These are phyloP conservation scores for Caloboletus firmus DNA, from an alignment of 1,284 basidiomycete genomes.

Conservation along the genomic window DNA sequence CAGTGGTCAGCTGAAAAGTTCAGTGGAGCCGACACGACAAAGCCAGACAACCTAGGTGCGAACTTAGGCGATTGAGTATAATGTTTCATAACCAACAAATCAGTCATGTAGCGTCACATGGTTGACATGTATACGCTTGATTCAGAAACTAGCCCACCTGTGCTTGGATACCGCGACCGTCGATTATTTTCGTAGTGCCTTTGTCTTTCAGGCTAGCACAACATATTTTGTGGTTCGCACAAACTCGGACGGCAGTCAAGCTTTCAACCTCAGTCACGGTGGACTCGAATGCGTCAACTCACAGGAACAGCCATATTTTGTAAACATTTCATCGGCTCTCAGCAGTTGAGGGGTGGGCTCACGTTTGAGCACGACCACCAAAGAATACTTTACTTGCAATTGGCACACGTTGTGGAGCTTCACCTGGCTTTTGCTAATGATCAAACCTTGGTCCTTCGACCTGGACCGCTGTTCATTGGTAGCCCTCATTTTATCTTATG, in stretches of 20 bases:
- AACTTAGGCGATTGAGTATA: too few relatives aligned
- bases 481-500: not conserved
- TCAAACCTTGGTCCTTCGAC: not conserved
- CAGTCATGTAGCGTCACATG: too few relatives aligned
- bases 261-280: not conserved
- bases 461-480: not conserved
- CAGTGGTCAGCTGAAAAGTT: not conserved
- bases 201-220: not conserved
- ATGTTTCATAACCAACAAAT: too few relatives aligned
- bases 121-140: too few relatives aligned
- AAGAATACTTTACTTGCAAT: not conserved
- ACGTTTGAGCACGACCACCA: not conserved
- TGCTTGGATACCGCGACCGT: not conserved
- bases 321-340: not conserved
- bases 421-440: not conserved
- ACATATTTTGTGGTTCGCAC: not conserved
- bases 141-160: too few relatives aligned
- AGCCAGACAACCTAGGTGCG: conserved; percentile 43
- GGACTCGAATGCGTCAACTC: not conserved
- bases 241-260: not conserved
- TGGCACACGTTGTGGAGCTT: not conserved
- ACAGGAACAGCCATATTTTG: not conserved
- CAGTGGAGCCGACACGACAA: conserved; percentile 39
- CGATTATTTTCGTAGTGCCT: too few relatives aligned
- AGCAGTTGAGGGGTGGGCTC: not conserved